Conservation (phyloP, 495 filamentous ascomycete genomes). For the Chlorociboria aeruginascens region DNA sequence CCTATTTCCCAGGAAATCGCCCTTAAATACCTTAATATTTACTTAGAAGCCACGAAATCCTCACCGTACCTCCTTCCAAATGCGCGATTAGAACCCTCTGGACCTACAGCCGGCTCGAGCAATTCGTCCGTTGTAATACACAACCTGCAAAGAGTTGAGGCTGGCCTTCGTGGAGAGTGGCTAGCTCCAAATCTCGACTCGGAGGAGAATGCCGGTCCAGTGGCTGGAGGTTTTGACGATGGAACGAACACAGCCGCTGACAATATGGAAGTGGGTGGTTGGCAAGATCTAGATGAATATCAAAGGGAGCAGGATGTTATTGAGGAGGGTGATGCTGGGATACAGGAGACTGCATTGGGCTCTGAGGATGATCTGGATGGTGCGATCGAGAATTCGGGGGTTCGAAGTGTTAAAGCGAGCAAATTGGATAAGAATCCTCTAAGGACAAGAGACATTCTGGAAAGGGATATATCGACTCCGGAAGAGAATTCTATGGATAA, state of each 20-base stretch:
- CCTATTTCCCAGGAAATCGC: conserved; percentile 40
- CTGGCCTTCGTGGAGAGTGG: conserved; percentile 31
- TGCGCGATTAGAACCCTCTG: conserved; percentile 46
- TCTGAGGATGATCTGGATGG: conserved; percentile 20
- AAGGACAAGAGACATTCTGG: conserved; percentile 20
- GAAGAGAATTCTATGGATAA: conserved; percentile 21
- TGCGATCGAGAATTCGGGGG: conserved; percentile 19
- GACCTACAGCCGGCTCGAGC: conserved; percentile 41
- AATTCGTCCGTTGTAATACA: conserved; percentile 45
- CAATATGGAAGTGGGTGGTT: conserved; percentile 22
- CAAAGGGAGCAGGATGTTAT: conserved; percentile 29
- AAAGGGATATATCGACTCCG: neutral
- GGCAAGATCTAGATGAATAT: conserved; percentile 41
- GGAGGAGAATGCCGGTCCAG: conserved; percentile 1
- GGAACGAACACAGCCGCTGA: neutral
- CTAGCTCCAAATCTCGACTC: conserved; percentile 11
- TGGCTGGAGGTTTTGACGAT: conserved; percentile 11
- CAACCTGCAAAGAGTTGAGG: conserved; percentile 54
- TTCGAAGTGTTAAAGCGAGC: neutral
- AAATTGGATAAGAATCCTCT: conserved; percentile 11
- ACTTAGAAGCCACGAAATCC: conserved; percentile 40
- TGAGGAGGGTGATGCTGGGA: conserved; percentile 27
- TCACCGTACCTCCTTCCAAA: conserved; percentile 57
- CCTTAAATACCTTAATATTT: conserved; percentile 42
- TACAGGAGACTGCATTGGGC: conserved; percentile 12